Conservation (phyloP, 83 land plant genomes). For the Larix sibirica region DNA sequence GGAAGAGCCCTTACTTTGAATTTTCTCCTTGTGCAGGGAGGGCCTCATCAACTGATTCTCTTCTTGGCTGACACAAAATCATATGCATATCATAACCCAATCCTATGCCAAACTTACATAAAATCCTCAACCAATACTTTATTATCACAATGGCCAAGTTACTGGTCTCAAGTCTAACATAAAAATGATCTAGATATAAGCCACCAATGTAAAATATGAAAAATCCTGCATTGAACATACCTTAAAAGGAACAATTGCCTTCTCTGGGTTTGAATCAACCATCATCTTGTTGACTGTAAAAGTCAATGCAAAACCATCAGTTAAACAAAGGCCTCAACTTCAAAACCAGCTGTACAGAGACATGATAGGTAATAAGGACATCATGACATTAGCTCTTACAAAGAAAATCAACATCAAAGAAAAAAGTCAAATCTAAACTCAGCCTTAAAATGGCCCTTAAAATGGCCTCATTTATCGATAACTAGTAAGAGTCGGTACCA, state of each 20-base stretch:
- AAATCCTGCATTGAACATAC: slow-evolving; percentile 2
- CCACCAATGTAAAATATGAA: neutral
- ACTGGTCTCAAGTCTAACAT: neutral
- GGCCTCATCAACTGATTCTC: neutral
- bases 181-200: neutral
- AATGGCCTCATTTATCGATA: no score
- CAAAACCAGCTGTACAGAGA: no score
- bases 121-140: neutral
- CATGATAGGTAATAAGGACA: no score
- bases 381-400: no score
- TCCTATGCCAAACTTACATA: neutral
- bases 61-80: slow-evolving; percentile 11
- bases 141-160: neutral
- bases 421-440: no score
- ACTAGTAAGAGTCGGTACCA: no score
- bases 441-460: no score
- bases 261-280: slow-evolving; percentile 6
- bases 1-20: slow-evolving; percentile 12
- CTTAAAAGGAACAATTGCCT: slow-evolving; percentile 6
- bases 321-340: neutral
- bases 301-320: neutral
- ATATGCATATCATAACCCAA: neutral
- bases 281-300: slow-evolving; percentile 1
- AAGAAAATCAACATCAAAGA: no score
- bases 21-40: slow-evolving; percentile 10